Percentiles rank a stretch among this genome's conserved stretches.
Conservation (phyloP, 2,329 filamentous ascomycete genomes). For the Cladobotryum mycophilum region DNA sequence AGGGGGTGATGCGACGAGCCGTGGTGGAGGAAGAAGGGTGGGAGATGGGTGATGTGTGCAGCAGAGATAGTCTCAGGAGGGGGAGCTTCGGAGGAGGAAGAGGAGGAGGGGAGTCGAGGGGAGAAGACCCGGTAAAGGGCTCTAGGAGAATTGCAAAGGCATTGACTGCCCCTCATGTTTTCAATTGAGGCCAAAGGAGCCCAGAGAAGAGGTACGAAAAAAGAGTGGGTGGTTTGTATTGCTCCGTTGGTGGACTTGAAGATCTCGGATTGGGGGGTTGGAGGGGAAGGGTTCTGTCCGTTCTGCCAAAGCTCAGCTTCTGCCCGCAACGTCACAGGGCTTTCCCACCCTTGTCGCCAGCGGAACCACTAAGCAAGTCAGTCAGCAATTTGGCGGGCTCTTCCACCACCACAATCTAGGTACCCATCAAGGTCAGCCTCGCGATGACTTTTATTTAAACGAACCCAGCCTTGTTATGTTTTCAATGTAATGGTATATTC, state of each 20-base stretch:
- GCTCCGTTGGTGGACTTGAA: neutral
- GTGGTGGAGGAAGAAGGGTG: constrained; percentile 4
- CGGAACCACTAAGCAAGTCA: too few species aligned
- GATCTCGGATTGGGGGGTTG: neutral
- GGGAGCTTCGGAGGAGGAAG: constrained; percentile 18
- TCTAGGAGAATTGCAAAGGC: constrained; percentile 38
- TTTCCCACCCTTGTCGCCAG: neutral
- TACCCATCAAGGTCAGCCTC: too few species aligned
- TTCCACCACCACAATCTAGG: too few species aligned
- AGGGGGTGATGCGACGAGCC: neutral
- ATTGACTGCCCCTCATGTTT: constrained; percentile 34
- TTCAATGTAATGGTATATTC: too few species aligned
- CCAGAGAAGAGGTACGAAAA: neutral
- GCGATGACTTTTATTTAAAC: too few species aligned
- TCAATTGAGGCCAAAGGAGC: constrained; percentile 4
- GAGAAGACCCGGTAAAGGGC: constrained; percentile 42
- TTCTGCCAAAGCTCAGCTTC: neutral
- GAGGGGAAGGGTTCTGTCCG: neutral
- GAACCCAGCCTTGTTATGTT: too few species aligned
- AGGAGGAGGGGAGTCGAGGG: constrained; percentile 24
- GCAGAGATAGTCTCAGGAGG: constrained; percentile 2
- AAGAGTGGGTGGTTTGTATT: constrained; percentile 1
- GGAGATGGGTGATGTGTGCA: constrained; percentile 10
- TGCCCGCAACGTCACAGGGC: neutral
- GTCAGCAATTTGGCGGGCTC: too few species aligned